Conservation (phyloP, 78 protist species). For the Dictyostelium brefeldianum region DNA sequence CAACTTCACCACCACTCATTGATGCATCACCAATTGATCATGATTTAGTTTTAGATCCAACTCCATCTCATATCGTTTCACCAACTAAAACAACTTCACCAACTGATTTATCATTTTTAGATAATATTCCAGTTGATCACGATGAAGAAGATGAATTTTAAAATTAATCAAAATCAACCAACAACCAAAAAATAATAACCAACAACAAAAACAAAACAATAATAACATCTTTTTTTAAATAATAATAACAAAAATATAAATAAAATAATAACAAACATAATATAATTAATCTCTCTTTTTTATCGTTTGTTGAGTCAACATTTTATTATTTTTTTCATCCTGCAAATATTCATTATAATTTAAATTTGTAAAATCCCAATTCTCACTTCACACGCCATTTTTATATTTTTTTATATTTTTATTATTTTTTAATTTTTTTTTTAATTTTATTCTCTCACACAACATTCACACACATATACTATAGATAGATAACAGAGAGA, state of each 20-base stretch:
- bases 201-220: not conserved
- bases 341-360: too few species aligned
- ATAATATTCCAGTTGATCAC: conserved; percentile 24
- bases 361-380: too few species aligned
- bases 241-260: not conserved
- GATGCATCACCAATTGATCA: conserved; percentile 1
- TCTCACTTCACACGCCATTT: too few species aligned
- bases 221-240: conserved; percentile 13
- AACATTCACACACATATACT: too few species aligned
- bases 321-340: too few species aligned
- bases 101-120: conserved; percentile 20
- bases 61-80: conserved; percentile 1
- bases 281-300: conserved; percentile 14
- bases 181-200: not conserved
- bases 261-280: not conserved
- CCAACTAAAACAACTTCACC: conserved; percentile 1
- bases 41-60: conserved; percentile 5
- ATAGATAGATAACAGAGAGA: too few species aligned
- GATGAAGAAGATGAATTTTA: conserved; percentile 31
- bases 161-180: conserved; percentile 27
- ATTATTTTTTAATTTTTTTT: too few species aligned
- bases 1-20: conserved; percentile 4
- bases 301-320: too few species aligned
- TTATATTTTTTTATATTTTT: too few species aligned
- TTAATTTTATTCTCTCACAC: too few species aligned